A percentile compares a stretch with the other conserved stretches of the same genome.
These are phyloP conservation scores for Dacryopinax primogenitus DNA, from an alignment of 768 basidiomycete species.

Conservation along the genomic window DNA sequence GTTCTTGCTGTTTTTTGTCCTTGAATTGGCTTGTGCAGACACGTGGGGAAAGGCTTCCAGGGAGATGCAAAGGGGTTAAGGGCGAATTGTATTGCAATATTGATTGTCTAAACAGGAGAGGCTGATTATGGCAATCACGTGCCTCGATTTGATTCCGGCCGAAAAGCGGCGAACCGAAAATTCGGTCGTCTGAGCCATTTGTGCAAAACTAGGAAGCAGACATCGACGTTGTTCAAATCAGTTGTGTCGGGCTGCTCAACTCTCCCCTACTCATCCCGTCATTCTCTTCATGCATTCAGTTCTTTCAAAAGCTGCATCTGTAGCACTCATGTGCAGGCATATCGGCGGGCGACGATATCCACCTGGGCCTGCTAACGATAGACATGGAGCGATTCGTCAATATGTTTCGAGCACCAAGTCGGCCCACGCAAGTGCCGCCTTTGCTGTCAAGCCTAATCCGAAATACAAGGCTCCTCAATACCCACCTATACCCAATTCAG, in stretches of 20 bases:
- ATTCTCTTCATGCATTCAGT: neutral
- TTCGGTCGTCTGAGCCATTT: neutral
- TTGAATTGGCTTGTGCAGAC: no score
- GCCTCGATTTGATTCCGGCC: neutral
- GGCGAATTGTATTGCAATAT: no score
- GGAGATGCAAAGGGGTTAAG: no score
- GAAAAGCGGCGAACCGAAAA: neutral
- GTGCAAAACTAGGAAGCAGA: neutral
- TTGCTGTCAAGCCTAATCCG: neutral
- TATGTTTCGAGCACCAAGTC: neutral
- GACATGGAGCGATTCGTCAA: neutral
- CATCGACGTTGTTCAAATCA: neutral
- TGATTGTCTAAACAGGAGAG: no score
- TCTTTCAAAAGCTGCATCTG: neutral
- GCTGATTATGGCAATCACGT: neutral
- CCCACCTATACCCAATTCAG: neutral
- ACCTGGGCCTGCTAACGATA: neutral
- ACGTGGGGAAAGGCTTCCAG: no score
- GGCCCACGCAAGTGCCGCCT: neutral
- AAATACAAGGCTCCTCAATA: neutral
- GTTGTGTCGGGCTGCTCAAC: neutral
- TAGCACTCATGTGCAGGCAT: neutral
- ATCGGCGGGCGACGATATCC: neutral
- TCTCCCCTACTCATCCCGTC: neutral
- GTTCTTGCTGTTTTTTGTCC: no score